A percentile compares a stretch with the other conserved stretches of the same genome.
These are phyloP conservation scores for Fusarium paranaense DNA, from an alignment of 2,329 filamentous ascomycete species.

Conservation along the genomic window DNA sequence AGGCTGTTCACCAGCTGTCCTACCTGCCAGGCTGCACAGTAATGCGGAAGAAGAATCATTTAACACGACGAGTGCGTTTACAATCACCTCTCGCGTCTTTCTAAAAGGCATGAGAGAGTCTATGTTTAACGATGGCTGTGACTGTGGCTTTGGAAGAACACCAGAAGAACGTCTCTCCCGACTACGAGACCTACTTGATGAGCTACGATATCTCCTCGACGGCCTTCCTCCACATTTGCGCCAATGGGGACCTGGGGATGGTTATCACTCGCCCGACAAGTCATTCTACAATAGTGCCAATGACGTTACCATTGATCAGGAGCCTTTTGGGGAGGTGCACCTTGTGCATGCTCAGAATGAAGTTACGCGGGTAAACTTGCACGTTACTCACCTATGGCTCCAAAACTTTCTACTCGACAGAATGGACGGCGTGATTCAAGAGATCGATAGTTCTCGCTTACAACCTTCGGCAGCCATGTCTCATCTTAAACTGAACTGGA, in stretches of 20 bases:
- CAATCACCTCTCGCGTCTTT: constrained; percentile 45
- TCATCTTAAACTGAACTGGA: constrained; percentile 42
- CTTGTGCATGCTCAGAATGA: constrained; percentile 32
- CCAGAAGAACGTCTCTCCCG: constrained; percentile 19
- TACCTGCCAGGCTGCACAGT: constrained; percentile 1
- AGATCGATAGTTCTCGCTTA: constrained; percentile 7
- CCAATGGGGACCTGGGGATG: constrained; percentile 16
- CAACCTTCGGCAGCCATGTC: background rate
- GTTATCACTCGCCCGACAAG: background rate
- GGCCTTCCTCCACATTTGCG: constrained; percentile 34
- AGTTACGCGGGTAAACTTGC: constrained; percentile 49
- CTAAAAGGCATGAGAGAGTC: constrained; percentile 30
- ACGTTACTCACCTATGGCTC: constrained; percentile 53
- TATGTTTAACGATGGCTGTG: constrained; percentile 26
- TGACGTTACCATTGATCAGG: background rate
- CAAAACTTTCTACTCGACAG: constrained; percentile 51
- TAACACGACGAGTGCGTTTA: constrained; percentile 46
- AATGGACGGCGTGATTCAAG: constrained; percentile 43
- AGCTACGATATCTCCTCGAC: constrained; percentile 47
- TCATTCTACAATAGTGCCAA: background rate
- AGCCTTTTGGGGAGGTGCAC: constrained; percentile 5
- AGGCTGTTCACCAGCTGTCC: constrained; percentile 6
- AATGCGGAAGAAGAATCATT: constrained; percentile 3
- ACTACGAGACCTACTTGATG: constrained; percentile 43
- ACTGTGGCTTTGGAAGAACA: constrained; percentile 14